Evolutionary conservation across 2,329 filamentous ascomycete species (phyloP).

Genomic region (Amylocarpus encephaloides): DNA sequence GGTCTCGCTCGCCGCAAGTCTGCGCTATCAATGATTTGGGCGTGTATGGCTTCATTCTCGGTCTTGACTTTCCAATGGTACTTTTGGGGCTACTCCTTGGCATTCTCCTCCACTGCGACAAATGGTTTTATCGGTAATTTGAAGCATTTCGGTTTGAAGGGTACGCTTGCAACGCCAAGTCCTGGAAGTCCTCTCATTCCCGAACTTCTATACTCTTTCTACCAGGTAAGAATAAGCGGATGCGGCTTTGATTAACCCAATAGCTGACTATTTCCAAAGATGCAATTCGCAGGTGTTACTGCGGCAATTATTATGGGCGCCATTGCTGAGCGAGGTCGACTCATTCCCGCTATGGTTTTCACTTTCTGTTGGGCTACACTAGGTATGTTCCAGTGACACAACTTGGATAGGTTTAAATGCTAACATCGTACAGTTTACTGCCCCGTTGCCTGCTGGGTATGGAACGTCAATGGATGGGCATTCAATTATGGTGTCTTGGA

Average conservation of each 20-base stretch:
- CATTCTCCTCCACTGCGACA: constrained; percentile 74
- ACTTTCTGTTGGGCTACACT: constrained; percentile 93
- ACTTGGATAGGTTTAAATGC: too few species aligned
- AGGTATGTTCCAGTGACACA: background rate
- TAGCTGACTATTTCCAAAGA: constrained; percentile 43
- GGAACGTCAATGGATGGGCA: constrained; percentile 92
- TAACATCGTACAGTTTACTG: constrained; percentile 64
- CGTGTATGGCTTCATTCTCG: constrained; percentile 87
- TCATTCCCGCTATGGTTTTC: constrained; percentile 92
- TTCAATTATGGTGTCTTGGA: constrained; percentile 88
- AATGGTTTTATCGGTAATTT: constrained; percentile 92
- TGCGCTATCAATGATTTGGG: constrained; percentile 94
- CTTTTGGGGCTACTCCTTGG: constrained; percentile 97
- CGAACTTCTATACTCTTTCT: constrained; percentile 88
- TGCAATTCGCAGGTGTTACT: constrained; percentile 96
- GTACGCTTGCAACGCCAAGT: constrained; percentile 76
- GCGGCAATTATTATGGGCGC: constrained; percentile 86
- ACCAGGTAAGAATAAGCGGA: constrained; percentile 54
- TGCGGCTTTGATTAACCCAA: background rate
- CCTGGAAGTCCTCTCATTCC: constrained; percentile 84
- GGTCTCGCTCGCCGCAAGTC: constrained; percentile 97
- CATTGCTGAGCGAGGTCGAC: constrained; percentile 86
- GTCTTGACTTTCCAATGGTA: constrained; percentile 98
- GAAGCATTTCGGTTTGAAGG: constrained; percentile 80
- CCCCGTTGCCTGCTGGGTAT: constrained; percentile 92